phyloP scores from a whole-genome alignment of 1,139 yeast species.

The Zygosaccharomyces pseudobailii region DNA sequence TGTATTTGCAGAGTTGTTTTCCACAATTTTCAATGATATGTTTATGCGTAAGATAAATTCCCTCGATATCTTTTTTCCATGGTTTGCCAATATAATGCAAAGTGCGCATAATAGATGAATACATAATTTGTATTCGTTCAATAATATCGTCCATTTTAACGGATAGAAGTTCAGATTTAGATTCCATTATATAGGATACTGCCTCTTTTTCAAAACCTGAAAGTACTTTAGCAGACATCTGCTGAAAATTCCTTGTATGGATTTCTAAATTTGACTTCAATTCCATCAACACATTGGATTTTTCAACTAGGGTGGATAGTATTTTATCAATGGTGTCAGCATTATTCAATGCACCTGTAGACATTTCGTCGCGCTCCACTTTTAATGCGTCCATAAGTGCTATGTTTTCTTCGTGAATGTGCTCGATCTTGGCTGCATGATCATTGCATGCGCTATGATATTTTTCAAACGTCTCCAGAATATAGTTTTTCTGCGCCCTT shows the following conservation, averaged over 20 bases:
- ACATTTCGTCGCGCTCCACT: conserved; percentile 25
- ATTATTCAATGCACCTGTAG: conserved; percentile 15
- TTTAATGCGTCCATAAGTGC: conserved; percentile 16
- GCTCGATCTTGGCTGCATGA: conserved; percentile 23
- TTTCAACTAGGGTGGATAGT: conserved; percentile 12
- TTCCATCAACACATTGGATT: conserved; percentile 17
- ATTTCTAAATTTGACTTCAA: conserved; percentile 16
- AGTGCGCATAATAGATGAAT: neutral
- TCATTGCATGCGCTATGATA: conserved; percentile 15
- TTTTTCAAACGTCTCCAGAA: conserved; percentile 21
- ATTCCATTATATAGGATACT: neutral
- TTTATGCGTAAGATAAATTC: conserved; percentile 10
- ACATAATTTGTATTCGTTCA: conserved; percentile 3
- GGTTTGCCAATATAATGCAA: conserved; percentile 2
- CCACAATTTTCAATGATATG: conserved; percentile 8
- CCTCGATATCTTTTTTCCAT: conserved; percentile 5
- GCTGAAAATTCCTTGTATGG: conserved; percentile 14
- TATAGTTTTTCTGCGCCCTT: conserved; percentile 32
- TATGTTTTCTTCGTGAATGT: conserved; percentile 21
- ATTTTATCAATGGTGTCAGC: conserved; percentile 10
- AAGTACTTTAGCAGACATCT: conserved; percentile 1
- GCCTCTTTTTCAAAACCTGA: conserved; percentile 3
- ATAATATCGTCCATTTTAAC: neutral
- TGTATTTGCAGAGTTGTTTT: conserved; percentile 1
- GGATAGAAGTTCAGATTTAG: neutral